Conservation (phyloP, 352 stramenopile species). For the Proteromonas lacertae region DNA sequence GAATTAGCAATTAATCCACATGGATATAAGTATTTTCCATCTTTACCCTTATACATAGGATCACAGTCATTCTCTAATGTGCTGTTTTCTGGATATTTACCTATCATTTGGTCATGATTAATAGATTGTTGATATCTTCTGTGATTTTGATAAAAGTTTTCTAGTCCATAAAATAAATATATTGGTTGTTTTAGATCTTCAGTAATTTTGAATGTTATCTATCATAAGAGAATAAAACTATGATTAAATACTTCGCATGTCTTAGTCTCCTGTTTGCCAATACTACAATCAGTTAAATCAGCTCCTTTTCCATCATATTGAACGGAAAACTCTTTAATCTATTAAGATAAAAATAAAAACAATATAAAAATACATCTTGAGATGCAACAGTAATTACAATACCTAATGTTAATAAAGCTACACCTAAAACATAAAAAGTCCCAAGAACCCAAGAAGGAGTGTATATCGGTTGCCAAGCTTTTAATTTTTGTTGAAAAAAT, state of each 20-base stretch:
- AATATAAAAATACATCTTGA: not conserved
- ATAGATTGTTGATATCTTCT: conserved; percentile 5
- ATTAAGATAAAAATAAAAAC: conserved; percentile 12
- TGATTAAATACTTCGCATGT: no score
- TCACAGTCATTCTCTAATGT: not conserved
- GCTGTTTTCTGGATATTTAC: not conserved
- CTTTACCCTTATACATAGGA: conserved; percentile 1
- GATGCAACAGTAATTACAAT: conserved; percentile 21
- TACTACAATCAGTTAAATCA: no score
- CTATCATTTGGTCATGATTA: not conserved
- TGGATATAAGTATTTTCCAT: conserved; percentile 34
- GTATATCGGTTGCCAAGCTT: conserved; percentile 76
- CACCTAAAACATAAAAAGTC: conserved; percentile 53
- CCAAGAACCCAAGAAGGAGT: conserved; percentile 74
- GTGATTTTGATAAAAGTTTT: conserved; percentile 86
- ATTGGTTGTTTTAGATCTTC: conserved; percentile 72
- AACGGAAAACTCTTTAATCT: no score
- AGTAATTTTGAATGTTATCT: conserved; percentile 37
- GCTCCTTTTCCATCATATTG: no score
- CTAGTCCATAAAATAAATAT: conserved; percentile 89
- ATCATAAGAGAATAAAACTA: no score
- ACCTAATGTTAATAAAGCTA: conserved; percentile 73
- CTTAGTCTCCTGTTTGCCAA: no score
- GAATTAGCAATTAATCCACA: conserved; percentile 93
- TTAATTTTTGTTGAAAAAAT: conserved; percentile 33